Evolutionary conservation across 495 filamentous ascomycete species (phyloP), one percentile per base, ranked within the genome.

Genomic region (Penicillium odoratum): DNA sequence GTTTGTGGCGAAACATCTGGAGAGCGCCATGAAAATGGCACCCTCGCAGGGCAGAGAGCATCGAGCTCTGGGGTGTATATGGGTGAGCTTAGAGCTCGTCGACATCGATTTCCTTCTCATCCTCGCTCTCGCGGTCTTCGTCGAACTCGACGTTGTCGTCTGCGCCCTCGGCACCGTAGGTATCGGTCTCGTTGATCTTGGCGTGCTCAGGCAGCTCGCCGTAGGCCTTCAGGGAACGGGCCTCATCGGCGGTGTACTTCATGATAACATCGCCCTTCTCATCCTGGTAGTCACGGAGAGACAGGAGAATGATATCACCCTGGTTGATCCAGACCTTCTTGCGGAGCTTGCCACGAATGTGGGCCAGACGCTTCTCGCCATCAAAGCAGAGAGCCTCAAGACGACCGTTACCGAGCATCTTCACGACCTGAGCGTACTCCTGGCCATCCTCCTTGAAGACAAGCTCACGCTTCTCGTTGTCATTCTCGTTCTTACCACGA

Each of bases 271-370:
- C 94, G 64, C 92, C 94, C 81, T 98, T 98, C 76, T 96, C 91
- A 74, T 97, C 94, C 74, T 98, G 94, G 78, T 97, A 98, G 76
- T 98, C 95, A 65, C 94, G 92, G 38, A 98, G 89, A 7, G 90
- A 94, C 47, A 98, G 85, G 15, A 98, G 86, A 73, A 98, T 97
- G 75, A 98, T 98, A 69, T 98, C 94, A 74, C 94, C 93, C 78
- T 96, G 91, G 82, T 97, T 98, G 85, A 96, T 98, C 91, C 91
- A 95, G 71, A 89, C 87, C 81, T 98, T 98, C 84, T 98, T 98
- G 66, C 95, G 87, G 53, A 98, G 87, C 76, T 98, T 98, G 76
- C 94, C 94, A 60, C 77, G 77, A 51, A 80, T 80, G 67, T 80
- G 76, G 53, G 76, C 77, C 28, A 80, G 74, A 60, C 77, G 77